Base-by-base conservation (phyloP, 2,329 filamentous ascomycete species). In the Fusarium nygamai region DNA sequence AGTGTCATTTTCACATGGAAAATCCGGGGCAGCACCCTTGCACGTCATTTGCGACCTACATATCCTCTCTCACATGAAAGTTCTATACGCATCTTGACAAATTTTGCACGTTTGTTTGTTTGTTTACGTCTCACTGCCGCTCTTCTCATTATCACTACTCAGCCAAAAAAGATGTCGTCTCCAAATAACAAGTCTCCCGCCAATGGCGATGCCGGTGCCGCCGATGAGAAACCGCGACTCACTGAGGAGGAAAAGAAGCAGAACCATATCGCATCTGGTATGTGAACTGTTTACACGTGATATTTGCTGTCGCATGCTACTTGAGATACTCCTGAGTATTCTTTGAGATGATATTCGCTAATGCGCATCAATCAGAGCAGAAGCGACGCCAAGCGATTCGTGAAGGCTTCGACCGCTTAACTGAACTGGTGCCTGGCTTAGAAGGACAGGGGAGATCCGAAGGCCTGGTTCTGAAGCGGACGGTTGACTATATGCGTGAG, bases 381-480 rank as follows among this genome's bases (percentile, higher is more conserved):
- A 85, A 87, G 74, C 81, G 85, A 43, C 80, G 85, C 36, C 81
- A 85, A 68, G 93, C 92, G 20, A 97, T 98, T 74, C 89, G 95
- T 53, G 91, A 94, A 67, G 94, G 93, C 64, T 97, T 97, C 81
- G 94, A 97, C 81, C 89, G 91, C 39, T 88, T 98, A 33, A 93
- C 93, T 22, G 89, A 92, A 61, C 87, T 97, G 38, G 94, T 97
- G 2, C 95, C 95, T 0, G 94, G 93, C 1, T 87, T 97, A 61
- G 89, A 94, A 77, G 95, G 95, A 2, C 93, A 95, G 79, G 95
- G 93, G 3, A 91, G 94, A 51, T 96, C 94, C 73, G 95, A 98
- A 82, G 94, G 93, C 34, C 87, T 94, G 24, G 94, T 98, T n/a
- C 86, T 98, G 29, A 90, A 91, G 72, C 88, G 88, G 73, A 93